Conservation (phyloP, 2,329 filamentous ascomycete species). For the Fonsecaea pedrosoi region DNA sequence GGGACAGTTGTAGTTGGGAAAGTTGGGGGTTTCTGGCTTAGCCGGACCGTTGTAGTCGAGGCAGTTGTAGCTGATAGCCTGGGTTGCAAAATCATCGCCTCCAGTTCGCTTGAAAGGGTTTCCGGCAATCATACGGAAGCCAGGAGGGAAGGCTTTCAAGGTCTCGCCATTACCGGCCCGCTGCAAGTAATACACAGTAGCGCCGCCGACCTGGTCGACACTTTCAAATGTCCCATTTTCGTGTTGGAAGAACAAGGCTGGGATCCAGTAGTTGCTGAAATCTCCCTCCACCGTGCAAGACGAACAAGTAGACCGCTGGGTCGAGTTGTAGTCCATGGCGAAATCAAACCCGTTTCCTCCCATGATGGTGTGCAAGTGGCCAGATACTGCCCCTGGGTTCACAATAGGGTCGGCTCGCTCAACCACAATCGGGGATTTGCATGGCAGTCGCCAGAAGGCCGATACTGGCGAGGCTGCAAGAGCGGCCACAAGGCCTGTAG, state of each 20-base stretch:
- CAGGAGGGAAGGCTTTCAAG: conserved; percentile 72
- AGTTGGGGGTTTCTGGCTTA: conserved; percentile 60
- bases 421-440: conserved; percentile 43
- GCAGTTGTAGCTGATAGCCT: conserved; percentile 63
- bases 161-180: conserved; percentile 65
- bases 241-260: conserved; percentile 71
- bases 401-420: conserved; percentile 68
- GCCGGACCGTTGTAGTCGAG: conserved; percentile 54
- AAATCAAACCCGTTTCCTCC: conserved; percentile 72
- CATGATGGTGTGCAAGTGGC: conserved; percentile 74
- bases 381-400: conserved; percentile 62
- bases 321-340: conserved; percentile 50
- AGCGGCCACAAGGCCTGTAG: conserved; percentile 32
- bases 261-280: conserved; percentile 79
- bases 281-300: conserved; percentile 73
- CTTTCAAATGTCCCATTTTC: conserved; percentile 68
- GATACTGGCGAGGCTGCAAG: conserved; percentile 38
- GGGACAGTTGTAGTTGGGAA: conserved; percentile 74
- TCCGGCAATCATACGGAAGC: conserved; percentile 74
- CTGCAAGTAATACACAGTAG: conserved; percentile 65
- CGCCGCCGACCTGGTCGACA: conserved; percentile 64
- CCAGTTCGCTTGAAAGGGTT: conserved; percentile 64
- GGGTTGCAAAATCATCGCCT: conserved; percentile 61
- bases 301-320: conserved; percentile 68
- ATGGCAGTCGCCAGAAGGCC: conserved; percentile 42